Conservation (phyloP, 176 grass and related monocot genomes). For the Carex parvula region DNA sequence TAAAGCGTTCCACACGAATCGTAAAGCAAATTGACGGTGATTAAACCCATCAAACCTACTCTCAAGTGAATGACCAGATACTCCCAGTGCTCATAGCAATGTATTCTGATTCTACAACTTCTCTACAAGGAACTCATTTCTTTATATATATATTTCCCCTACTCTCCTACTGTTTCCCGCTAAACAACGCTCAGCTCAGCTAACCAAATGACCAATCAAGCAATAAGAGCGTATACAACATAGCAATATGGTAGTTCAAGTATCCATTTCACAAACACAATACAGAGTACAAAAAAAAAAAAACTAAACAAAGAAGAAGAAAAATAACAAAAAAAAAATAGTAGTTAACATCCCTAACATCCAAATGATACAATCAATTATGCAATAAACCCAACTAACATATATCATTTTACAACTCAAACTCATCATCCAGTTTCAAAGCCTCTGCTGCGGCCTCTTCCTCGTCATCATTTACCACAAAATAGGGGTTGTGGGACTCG, state of each 20-base stretch:
- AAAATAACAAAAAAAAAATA: background rate
- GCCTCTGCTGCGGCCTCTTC: slow-evolving; percentile 85
- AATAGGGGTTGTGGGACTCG: slow-evolving; percentile 86
- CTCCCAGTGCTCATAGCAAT: background rate
- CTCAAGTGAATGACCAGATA: background rate
- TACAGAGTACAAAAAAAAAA: background rate
- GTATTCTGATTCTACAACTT: background rate
- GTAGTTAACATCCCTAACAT: background rate
- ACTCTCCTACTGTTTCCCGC: background rate
- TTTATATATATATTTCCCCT: background rate
- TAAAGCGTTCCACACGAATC: too few species aligned
- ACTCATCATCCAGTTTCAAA: slow-evolving; percentile 90
- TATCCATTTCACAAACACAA: slow-evolving; percentile 15
- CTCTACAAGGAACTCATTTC: background rate
- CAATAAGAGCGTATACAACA: background rate
- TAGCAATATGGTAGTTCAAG: slow-evolving; percentile 7
- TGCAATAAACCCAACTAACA: background rate
- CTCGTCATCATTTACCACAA: slow-evolving; percentile 68
- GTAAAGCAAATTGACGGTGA: too few species aligned
- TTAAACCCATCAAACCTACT: too few species aligned
- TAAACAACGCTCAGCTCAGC: background rate
- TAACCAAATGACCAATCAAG: background rate
- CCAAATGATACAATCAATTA: slow-evolving; percentile 5
- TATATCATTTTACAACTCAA: slow-evolving; percentile 63
- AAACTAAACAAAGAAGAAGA: slow-evolving; percentile 1